Evolutionary conservation across 2,329 filamentous ascomycete species (phyloP), one percentile per base, ranked within the genome.

Genomic region (Colletotrichum sp.): DNA sequence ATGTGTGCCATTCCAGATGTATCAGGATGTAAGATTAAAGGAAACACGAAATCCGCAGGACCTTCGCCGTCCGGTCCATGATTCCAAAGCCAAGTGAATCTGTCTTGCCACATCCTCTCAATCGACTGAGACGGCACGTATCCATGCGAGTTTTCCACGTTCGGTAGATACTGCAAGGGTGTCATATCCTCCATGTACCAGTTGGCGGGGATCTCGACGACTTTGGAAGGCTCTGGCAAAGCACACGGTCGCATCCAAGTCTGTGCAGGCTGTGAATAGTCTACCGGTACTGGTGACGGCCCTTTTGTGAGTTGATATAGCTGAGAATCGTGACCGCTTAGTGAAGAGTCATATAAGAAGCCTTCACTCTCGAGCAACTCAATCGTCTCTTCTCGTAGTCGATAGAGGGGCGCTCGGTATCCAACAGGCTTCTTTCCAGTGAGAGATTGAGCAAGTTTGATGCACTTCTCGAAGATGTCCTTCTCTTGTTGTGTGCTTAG

Each of bases 1-100:
- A 92, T 86, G 85, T 92, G 91, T 63, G 90, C 89, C 89, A 92
- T 90, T 0, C 90, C 90, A 79, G 88, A 90, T 5, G 89, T 90
- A 81, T 92, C 90, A 0, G 90, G 90, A 81, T 92, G 90, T 78
- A 92, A 81, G 5, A 91, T 81, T 34, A 92, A 79, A 13, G 88
- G 88, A 69, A 91, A 91, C 1, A 91, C 82, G 39, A 86, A 84
- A 28, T 84, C 80, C 80, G 80, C 67, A 76, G 81, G 67, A 6
- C 81, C 81, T 32, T 81, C 79, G 2, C 79, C 79, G 76, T 85
- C 81, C 3, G 70, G 30, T 10, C 76, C 83, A 36, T 87, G 85
- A 66, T 87, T 84, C 72, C 85, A 86, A n/a, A 92, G 83, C 86
- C 88, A 93, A 76, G 89, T 85, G 78, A 92, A 91, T 15, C 89